Conservation (phyloP, 2,329 filamentous ascomycete species). For the Xylariaceae sp. region DNA sequence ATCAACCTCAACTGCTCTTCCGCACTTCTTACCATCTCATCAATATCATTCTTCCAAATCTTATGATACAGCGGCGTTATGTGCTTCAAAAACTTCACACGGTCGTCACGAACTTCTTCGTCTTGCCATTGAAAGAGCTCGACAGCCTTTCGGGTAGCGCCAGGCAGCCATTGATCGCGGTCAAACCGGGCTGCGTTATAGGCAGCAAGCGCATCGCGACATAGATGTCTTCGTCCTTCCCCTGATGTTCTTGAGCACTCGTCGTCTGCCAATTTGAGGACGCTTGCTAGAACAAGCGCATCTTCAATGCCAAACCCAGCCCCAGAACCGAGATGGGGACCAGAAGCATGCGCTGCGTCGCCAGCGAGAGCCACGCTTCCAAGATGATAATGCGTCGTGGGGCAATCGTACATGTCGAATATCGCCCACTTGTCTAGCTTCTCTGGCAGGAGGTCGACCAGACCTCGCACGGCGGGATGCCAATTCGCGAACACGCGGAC, state of each 20-base stretch:
- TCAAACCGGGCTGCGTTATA: conserved; percentile 28
- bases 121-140: conserved; percentile 30
- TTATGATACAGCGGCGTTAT: conserved; percentile 21
- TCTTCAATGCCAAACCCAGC: conserved; percentile 56
- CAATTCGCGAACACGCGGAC: conserved; percentile 38
- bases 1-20: conserved; percentile 10
- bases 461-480: conserved; percentile 34
- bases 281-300: conserved; percentile 32
- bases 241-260: neutral
- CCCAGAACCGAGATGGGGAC: conserved; percentile 53
- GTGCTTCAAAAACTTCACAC: conserved; percentile 18
- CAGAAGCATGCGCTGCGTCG: conserved; percentile 54
- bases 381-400: conserved; percentile 41
- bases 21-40: conserved; percentile 23
- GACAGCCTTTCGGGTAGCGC: conserved; percentile 26
- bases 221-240: conserved; percentile 15
- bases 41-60: conserved; percentile 31
- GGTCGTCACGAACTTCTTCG: conserved; percentile 17
- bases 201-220: conserved; percentile 22
- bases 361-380: conserved; percentile 47
- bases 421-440: conserved; percentile 51
- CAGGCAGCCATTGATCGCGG: conserved; percentile 30
- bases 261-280: conserved; percentile 20
- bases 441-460: conserved; percentile 44
- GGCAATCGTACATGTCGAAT: conserved; percentile 47